These are phyloP conservation scores for Trichoderma sp. DNA, from an alignment of 2,329 filamentous ascomycete genomes.

Conservation along the genomic window DNA sequence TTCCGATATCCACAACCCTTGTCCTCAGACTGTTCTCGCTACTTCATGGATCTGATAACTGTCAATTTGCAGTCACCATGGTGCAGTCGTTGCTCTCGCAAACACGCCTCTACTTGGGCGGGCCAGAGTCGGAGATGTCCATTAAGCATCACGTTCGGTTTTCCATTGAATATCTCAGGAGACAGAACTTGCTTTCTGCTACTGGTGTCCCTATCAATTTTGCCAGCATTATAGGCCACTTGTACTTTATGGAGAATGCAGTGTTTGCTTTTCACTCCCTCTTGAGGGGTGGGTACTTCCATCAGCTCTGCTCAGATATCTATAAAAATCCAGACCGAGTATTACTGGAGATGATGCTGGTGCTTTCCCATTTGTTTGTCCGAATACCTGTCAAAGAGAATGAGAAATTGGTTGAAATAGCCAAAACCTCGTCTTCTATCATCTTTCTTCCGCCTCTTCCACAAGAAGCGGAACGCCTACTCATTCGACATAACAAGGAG, in stretches of 20 bases:
- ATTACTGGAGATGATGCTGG: slow-evolving; percentile 63
- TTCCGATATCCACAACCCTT: slow-evolving; percentile 73
- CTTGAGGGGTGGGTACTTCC: slow-evolving; percentile 70
- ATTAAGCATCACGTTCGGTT: slow-evolving; percentile 77
- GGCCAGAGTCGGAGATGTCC: slow-evolving; percentile 65
- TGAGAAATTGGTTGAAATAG: slow-evolving; percentile 49
- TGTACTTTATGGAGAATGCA: slow-evolving; percentile 76
- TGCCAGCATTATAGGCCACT: slow-evolving; percentile 66
- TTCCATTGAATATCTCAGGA: slow-evolving; percentile 75
- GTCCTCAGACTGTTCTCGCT: slow-evolving; percentile 69
- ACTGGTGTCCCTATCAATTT: slow-evolving; percentile 70
- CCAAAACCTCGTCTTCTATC: slow-evolving; percentile 61
- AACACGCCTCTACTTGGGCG: slow-evolving; percentile 69
- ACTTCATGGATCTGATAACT: slow-evolving; percentile 64
- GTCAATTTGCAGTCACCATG: slow-evolving; percentile 60
- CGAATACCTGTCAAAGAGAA: slow-evolving; percentile 50
- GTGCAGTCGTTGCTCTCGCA: slow-evolving; percentile 70
- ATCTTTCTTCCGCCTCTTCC: slow-evolving; percentile 68
- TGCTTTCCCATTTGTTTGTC: slow-evolving; percentile 71
- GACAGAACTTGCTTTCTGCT: slow-evolving; percentile 64
- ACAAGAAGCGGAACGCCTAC: slow-evolving; percentile 52
- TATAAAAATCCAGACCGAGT: slow-evolving; percentile 50
- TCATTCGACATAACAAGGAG: slow-evolving; percentile 64
- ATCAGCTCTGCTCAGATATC: slow-evolving; percentile 59
- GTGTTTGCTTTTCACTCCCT: slow-evolving; percentile 77